These are phyloP conservation scores for Hypoxylon sp. DNA, from an alignment of 2,329 filamentous ascomycete genomes.

Conservation along the genomic window DNA sequence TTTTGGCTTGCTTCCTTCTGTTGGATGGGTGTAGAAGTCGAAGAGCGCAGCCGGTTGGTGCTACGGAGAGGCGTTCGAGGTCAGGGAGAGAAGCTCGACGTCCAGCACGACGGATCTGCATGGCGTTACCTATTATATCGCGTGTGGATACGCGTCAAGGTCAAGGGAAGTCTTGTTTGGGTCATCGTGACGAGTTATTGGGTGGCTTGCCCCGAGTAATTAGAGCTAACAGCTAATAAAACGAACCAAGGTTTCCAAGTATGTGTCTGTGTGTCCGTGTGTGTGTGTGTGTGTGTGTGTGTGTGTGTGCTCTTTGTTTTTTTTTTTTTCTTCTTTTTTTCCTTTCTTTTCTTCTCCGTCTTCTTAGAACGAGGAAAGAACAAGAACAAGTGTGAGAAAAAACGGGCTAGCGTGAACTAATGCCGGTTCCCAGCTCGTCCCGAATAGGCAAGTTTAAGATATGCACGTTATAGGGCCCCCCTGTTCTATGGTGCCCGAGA, in stretches of 20 bases:
- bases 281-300: too few relatives aligned
- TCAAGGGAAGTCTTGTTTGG: not conserved
- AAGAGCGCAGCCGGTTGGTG: not conserved
- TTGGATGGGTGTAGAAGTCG: too few relatives aligned
- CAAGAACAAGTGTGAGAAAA: too few relatives aligned
- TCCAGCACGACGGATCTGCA: constrained; percentile 22
- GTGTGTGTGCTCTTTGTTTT: too few relatives aligned
- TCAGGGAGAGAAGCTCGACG: constrained; percentile 4
- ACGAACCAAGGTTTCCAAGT: constrained; percentile 21
- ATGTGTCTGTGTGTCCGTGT: too few relatives aligned
- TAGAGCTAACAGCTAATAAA: constrained; percentile 28
- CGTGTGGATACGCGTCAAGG: constrained; percentile 14
- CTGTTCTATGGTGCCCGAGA: not conserved
- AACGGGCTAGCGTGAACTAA: too few relatives aligned
- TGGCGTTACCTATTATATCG: constrained; percentile 24
- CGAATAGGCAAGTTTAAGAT: constrained; percentile 25
- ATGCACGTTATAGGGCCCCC: constrained; percentile 23
- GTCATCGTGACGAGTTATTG: constrained; percentile 7
- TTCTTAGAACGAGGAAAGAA: too few relatives aligned
- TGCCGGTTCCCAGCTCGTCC: constrained; percentile 25
- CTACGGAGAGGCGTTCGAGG: constrained; percentile 7
- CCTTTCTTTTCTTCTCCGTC: too few relatives aligned
- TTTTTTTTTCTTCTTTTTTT: not conserved
- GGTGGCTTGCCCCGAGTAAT: constrained; percentile 19
- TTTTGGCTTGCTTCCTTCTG: too few relatives aligned